These are phyloP conservation scores for Pyrenophora teres DNA, from an alignment of 2,329 filamentous ascomycete genomes.

Conservation along the genomic window DNA sequence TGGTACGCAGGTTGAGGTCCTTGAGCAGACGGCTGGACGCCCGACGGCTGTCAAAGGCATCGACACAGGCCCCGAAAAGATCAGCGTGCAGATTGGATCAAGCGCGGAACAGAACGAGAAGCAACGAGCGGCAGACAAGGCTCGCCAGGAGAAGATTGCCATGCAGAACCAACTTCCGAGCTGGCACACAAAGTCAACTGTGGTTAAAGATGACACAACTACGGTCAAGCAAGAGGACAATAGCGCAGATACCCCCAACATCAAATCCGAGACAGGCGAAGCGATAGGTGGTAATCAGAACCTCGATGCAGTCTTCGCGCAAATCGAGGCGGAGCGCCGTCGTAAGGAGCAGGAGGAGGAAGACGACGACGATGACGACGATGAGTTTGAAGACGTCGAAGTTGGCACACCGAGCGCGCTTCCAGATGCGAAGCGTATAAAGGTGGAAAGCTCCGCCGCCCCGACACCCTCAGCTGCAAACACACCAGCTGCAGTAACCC, in stretches of 20 bases:
- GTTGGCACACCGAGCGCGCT: constrained; percentile 34
- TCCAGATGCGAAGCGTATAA: constrained; percentile 63
- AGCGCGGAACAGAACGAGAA: constrained; percentile 69
- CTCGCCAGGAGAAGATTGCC: constrained; percentile 68
- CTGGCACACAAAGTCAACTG: constrained; percentile 74
- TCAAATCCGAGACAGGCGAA: constrained; percentile 53
- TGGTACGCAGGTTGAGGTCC: constrained; percentile 62
- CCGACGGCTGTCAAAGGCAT: constrained; percentile 73
- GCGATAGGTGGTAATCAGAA: constrained; percentile 58
- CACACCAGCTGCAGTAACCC: constrained; percentile 44
- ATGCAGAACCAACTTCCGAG: constrained; percentile 71
- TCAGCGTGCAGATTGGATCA: constrained; percentile 71
- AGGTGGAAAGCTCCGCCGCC: constrained; percentile 57
- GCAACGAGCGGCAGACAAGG: constrained; percentile 67
- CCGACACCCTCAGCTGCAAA: constrained; percentile 38
- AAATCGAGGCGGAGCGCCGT: constrained; percentile 62
- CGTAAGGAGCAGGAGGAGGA: constrained; percentile 51
- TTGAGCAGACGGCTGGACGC: constrained; percentile 59
- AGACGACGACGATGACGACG: constrained; percentile 36
- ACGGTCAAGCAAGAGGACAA: constrained; percentile 46
- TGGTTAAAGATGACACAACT: constrained; percentile 51
- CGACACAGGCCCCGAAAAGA: constrained; percentile 68
- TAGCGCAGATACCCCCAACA: constrained; percentile 39
- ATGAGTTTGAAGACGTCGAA: constrained; percentile 40
- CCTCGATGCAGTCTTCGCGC: constrained; percentile 71